These are phyloP conservation scores for Saccharomyces uvarum DNA, from an alignment of 1,139 yeast genomes.

Conservation along the genomic window DNA sequence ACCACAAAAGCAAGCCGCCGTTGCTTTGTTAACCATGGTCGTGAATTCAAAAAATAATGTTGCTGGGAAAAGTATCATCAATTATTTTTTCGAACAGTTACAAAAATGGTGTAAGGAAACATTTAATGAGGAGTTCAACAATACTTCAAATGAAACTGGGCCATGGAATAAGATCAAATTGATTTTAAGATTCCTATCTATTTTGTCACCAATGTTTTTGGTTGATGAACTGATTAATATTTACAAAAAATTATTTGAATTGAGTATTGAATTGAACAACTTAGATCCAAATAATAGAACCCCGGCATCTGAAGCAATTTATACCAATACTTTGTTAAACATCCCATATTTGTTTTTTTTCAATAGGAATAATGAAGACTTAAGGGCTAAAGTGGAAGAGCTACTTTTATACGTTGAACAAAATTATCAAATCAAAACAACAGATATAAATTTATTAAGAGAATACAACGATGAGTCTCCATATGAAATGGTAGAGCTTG, in stretches of 20 bases:
- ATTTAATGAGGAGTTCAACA: constrained; percentile 21
- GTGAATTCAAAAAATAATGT: constrained; percentile 60
- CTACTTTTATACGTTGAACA: constrained; percentile 41
- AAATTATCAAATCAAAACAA: constrained; percentile 17
- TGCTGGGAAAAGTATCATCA: constrained; percentile 65
- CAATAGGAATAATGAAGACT: constrained; percentile 33
- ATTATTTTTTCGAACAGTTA: constrained; percentile 56
- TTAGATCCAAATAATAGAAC: constrained; percentile 35
- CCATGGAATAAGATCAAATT: constrained; percentile 69
- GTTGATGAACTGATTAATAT: constrained; percentile 45
- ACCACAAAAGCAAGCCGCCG: constrained; percentile 75
- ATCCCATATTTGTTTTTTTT: constrained; percentile 61
- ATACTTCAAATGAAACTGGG: constrained; percentile 43
- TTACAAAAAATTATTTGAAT: constrained; percentile 47
- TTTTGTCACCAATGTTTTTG: constrained; percentile 55
- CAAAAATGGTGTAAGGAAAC: constrained; percentile 45
- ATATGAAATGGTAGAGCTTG: constrained; percentile 46
- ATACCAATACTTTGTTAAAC: constrained; percentile 53
- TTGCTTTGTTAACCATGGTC: constrained; percentile 62
- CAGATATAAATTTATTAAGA: constrained; percentile 19
- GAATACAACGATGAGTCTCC: constrained; percentile 39
- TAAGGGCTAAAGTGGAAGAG: constrained; percentile 37
- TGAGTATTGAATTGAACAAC: constrained; percentile 52
- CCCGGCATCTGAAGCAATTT: constrained; percentile 64
- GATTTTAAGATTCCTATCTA: constrained; percentile 59